phyloP scores from a whole-genome alignment of 768 basidiomycete genomes.

The Panaeolus cyanescens region DNA sequence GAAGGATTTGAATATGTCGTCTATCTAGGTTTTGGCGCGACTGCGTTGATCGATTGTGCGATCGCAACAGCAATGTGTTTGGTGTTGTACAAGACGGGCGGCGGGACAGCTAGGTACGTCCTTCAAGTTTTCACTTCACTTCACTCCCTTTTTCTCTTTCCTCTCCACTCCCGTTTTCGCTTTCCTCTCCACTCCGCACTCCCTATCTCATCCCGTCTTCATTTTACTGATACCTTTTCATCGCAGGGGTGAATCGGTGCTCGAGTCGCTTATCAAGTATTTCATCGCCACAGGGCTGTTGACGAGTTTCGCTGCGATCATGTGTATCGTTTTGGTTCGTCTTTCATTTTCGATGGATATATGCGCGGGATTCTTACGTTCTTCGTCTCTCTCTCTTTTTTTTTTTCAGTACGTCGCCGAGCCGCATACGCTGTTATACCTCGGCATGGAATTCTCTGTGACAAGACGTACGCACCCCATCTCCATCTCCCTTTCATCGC shows the following conservation, averaged over 20 bases:
- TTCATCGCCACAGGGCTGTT: conserved; percentile 32
- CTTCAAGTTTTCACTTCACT: too few species aligned
- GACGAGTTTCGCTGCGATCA: conserved; percentile 30
- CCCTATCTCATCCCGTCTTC: neutral
- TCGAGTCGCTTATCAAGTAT: conserved; percentile 30
- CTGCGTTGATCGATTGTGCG: conserved; percentile 27
- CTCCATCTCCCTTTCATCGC: neutral
- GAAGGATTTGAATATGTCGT: conserved; percentile 25
- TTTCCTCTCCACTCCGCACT: too few species aligned
- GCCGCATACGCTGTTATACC: conserved; percentile 29
- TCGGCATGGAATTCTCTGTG: conserved; percentile 31
- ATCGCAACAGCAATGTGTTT: conserved; percentile 34
- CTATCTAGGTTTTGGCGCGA: conserved; percentile 31
- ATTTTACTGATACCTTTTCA: neutral
- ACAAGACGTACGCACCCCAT: conserved; percentile 26
- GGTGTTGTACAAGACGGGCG: conserved; percentile 28
- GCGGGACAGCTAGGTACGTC: conserved; percentile 19
- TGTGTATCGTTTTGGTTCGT: conserved; percentile 29
- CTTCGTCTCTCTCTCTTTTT: neutral
- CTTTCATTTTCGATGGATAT: too few species aligned
- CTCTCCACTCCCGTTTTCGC: too few species aligned
- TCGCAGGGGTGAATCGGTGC: conserved; percentile 24
- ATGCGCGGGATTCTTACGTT: neutral
- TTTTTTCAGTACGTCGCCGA: conserved; percentile 27
- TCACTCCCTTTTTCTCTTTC: neutral